Conservation (phyloP, 257 asterid genomes). For the Catharanthus roseus region DNA sequence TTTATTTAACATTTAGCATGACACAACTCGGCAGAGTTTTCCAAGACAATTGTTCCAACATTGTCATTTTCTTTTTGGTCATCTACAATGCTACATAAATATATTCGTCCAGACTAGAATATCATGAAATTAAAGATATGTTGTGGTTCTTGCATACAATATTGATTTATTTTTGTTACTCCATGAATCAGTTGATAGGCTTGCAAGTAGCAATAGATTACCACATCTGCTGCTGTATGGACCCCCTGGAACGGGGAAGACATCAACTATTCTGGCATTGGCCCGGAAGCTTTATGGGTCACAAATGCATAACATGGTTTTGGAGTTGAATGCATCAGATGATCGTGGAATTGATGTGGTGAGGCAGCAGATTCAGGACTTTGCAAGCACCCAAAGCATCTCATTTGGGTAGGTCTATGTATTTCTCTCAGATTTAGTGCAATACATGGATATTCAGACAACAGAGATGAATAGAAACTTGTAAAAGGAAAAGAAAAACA, state of each 20-base stretch:
- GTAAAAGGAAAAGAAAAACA: not conserved
- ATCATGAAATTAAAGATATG: not conserved
- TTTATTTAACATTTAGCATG: not conserved
- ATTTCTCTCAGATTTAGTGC: not conserved
- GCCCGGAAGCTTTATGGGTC: slow-evolving; percentile 84
- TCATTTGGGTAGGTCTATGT: slow-evolving; percentile 58
- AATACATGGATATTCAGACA: not conserved
- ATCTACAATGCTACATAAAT: not conserved
- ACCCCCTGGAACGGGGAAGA: slow-evolving; percentile 99
- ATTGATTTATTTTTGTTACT: slow-evolving; percentile 7
- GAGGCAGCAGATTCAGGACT: slow-evolving; percentile 97
- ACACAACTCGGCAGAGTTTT: not conserved
- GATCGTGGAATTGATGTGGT: slow-evolving; percentile 96
- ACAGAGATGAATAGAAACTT: not conserved
- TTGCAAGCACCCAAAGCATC: slow-evolving; percentile 96
- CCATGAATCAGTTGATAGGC: slow-evolving; percentile 65
- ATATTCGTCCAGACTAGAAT: not conserved
- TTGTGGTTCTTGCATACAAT: not conserved
- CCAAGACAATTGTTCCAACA: not conserved
- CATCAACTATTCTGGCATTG: slow-evolving; percentile 86
- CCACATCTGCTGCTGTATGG: slow-evolving; percentile 96
- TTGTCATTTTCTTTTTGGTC: not conserved
- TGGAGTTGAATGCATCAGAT: slow-evolving; percentile 97
- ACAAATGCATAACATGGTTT: slow-evolving; percentile 82
- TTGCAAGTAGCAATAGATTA: slow-evolving; percentile 77